Percentiles rank a stretch among this genome's conserved stretches.
Conservation (phyloP, 768 basidiomycete genomes). For the Termitomyces sp. region DNA sequence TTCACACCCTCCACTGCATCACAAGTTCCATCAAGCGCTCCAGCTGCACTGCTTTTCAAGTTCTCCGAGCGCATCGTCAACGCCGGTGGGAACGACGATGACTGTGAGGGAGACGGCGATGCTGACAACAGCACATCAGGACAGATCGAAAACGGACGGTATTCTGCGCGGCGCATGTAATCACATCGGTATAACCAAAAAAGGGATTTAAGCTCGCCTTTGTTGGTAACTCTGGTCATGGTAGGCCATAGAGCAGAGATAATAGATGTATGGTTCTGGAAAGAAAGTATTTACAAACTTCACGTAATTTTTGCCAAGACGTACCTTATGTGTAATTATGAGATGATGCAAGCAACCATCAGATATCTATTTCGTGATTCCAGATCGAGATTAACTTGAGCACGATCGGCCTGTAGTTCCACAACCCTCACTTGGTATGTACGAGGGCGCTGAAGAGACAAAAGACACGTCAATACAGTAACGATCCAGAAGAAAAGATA, state of each 20-base stretch:
- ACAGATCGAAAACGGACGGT: constrained; percentile 26
- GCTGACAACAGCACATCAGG: constrained; percentile 38
- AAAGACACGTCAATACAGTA: no score
- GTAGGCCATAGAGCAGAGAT: not conserved
- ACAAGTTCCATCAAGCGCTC: not conserved
- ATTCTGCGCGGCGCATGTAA: not conserved
- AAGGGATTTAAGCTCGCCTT: not conserved
- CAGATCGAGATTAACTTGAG: no score
- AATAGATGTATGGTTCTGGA: no score
- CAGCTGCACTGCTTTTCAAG: constrained; percentile 6
- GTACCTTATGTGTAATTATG: no score
- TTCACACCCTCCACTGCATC: not conserved
- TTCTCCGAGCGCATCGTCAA: constrained; percentile 26
- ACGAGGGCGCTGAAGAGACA: no score
- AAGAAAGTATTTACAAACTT: no score
- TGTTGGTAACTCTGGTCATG: not conserved
- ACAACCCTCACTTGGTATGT: no score
- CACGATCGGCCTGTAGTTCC: no score
- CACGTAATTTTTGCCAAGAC: no score
- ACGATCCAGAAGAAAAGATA: no score
- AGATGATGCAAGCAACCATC: not conserved
- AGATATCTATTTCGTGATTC: not conserved
- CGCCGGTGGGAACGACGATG: constrained; percentile 62
- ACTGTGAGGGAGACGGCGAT: constrained; percentile 54
- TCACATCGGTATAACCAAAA: not conserved